Conservation (phyloP, 2,329 filamentous ascomycete genomes). For the Ceratocystis colombiana region DNA sequence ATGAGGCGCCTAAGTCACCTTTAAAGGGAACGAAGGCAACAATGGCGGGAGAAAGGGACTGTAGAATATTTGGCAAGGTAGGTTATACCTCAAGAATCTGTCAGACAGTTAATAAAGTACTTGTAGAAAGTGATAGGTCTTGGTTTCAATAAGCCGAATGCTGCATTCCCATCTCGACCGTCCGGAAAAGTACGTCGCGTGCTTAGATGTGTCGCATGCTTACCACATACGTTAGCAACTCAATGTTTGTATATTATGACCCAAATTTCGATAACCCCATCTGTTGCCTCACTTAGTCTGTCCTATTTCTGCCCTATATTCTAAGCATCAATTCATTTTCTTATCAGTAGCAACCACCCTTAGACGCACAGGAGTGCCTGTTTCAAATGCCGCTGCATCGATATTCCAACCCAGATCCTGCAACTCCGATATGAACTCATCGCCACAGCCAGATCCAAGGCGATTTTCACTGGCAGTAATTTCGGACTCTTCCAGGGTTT, state of each 20-base stretch:
- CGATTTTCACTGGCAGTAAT: background rate
- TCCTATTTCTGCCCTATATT: background rate
- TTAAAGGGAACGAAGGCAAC: background rate
- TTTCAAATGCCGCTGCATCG: slow-evolving; percentile 34
- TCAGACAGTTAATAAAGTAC: background rate
- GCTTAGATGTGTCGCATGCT: background rate
- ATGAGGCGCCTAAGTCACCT: background rate
- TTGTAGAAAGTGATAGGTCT: background rate
- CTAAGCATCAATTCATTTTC: slow-evolving; percentile 13
- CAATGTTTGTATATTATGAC: too few species aligned
- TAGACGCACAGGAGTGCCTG: slow-evolving; percentile 33
- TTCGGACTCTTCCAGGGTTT: background rate
- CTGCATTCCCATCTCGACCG: background rate
- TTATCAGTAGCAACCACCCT: slow-evolving; percentile 18
- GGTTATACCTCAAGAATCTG: background rate
- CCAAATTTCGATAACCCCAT: too few species aligned
- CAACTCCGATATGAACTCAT: slow-evolving; percentile 31
- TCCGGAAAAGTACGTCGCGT: background rate
- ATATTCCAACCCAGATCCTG: slow-evolving; percentile 33
- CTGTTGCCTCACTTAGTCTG: background rate
- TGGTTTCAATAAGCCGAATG: background rate
- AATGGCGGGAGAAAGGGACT: background rate
- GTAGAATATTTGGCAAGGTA: background rate
- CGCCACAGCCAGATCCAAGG: slow-evolving; percentile 22
- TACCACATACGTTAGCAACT: background rate